Evolutionary conservation across 2,329 filamentous ascomycete genomes (phyloP), one percentile per base, ranked within the genome.

Genomic region (Exophiala calicioides): DNA sequence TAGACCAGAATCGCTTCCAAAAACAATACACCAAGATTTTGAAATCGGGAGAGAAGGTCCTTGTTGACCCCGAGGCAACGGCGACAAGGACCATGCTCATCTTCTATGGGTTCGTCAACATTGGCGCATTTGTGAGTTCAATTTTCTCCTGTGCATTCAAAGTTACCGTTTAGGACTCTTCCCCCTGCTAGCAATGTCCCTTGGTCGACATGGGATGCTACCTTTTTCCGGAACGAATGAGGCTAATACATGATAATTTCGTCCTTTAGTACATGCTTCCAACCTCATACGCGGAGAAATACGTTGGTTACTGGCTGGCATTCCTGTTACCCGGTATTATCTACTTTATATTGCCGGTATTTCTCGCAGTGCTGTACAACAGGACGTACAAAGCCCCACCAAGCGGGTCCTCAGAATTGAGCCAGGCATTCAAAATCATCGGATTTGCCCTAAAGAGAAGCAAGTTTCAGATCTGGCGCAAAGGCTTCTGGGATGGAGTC

Each of bases 281-380:
- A 24, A 31, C 60, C 79, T 84, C 37, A 15, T 43, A 81, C 61
- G 77, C 88, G 2, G 86, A 89, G 68, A 85, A 85, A 62, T 86
- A 86, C 52, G 77, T 88, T 36, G 85, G 85, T 3, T 89, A 87
- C 72, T 89, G 83, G 82, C 75, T 86, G 18, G 76, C 85, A 0
- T 89, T 76, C 68, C 66, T 84, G 23, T 73, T 88, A n/a, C 84
- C 85, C 6, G 86, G 84, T 1, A 64, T 73, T 44, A 68, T 86
- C 59, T 85, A 86, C 71, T 33, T 73, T 15, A 12, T 32, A 15
- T 15, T 32, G 30, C 30, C 30, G 6, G 16, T 32, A 12, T 15
- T 32, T 7, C n/a, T 32, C 6, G 33, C 52, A 31, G 20, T 59
- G 6, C 58, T 64, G 18, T 69, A 69, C 39, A 68, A 65, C 42